Percentiles rank a stretch among this genome's conserved stretches.
These are phyloP conservation scores for sorghum (Sorghum bicolor) DNA, from an alignment of 176 grass and related monocot species.

Conservation along the genomic window Sorghum_bicolor_NCBIv3 NC_012871.2:61111501-61112000, in stretches of 20 bases:
- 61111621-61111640: too few relatives aligned
- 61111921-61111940: not conserved
- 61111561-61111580: too few relatives aligned
- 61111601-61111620: too few relatives aligned
- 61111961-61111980: constrained; percentile 11
- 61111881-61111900: not conserved
- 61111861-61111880: constrained; percentile 33
- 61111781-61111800: constrained; percentile 9
- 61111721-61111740: not conserved
- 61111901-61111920: not conserved
- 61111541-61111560: too few relatives aligned
- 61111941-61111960: not conserved
- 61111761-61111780: constrained; percentile 7
- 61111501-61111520: too few relatives aligned
- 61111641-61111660: too few relatives aligned
- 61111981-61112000: not conserved
- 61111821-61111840: not conserved
- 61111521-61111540: too few relatives aligned
- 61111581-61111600: too few relatives aligned
- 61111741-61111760: not conserved
- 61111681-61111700: too few relatives aligned
- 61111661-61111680: too few relatives aligned
- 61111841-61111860: constrained; percentile 3
- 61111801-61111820: not conserved
- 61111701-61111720: not conserved